Percentiles rank a stretch among this genome's conserved stretches.
Conservation (phyloP, 352 stramenopile genomes). For the Phytophthora hybrid region DNA sequence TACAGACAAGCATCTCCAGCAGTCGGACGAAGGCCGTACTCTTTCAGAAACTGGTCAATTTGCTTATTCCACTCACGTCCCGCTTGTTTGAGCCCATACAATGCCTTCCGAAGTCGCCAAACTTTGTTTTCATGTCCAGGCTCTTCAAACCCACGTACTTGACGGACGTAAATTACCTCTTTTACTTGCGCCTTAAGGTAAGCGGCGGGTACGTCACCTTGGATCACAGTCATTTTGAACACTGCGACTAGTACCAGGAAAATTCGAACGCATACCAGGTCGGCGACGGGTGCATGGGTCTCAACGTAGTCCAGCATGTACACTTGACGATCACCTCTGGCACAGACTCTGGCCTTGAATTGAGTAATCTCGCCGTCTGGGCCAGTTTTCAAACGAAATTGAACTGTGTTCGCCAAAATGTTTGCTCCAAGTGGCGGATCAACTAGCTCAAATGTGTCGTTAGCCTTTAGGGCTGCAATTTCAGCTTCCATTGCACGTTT, state of each 20-base stretch:
- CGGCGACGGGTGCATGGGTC: conserved; percentile 2
- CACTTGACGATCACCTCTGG: background rate
- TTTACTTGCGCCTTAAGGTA: conserved; percentile 10
- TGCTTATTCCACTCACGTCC: conserved; percentile 10
- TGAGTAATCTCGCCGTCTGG: background rate
- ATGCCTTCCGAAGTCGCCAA: conserved; percentile 7
- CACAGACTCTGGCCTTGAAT: background rate
- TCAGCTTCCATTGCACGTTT: conserved; percentile 1
- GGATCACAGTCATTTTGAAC: no score
- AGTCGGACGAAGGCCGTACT: background rate
- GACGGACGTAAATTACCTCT: background rate
- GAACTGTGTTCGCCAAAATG: background rate
- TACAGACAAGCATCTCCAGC: background rate
- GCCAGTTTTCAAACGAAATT: conserved; percentile 5
- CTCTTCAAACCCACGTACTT: background rate
- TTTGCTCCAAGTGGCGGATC: background rate
- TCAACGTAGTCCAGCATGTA: background rate
- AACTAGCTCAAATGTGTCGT: background rate
- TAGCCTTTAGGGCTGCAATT: background rate
- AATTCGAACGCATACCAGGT: background rate
- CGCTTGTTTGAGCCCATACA: conserved; percentile 10
- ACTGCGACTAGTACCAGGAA: conserved; percentile 10
- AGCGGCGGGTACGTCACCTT: conserved; percentile 3
- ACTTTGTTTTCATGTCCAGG: background rate
- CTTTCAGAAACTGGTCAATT: background rate